Base-by-base conservation (phyloP, 768 basidiomycete species). In the Suillus alpinus region DNA sequence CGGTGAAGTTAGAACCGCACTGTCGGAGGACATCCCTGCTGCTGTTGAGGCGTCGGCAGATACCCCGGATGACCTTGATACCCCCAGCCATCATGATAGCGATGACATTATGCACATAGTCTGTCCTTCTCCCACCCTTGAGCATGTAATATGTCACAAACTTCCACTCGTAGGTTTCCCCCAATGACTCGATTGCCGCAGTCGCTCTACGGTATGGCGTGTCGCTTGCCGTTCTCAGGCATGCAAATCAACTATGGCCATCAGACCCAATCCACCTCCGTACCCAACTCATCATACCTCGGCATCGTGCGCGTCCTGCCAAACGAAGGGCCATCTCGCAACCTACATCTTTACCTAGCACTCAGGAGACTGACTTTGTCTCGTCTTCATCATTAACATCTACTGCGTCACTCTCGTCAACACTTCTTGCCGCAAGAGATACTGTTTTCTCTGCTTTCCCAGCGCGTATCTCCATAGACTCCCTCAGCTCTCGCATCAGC, bases 231-330 rank as follows among this genome's bases (percentile, higher is more conserved):
- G 88, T 90, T 14, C 82, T 99, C 13, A 88, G 95, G 52, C 82
- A 87, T 66, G 87, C 88, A 52, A 99, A 99, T 73, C 92, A 95
- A 65, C 79, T 99, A 8, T 99, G 97, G 97, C 73, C 93, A 6
- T 89, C 92, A 7, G 97, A 98, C 71, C 83, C 93, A 1, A 91
- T 99, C 50, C 93, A 96, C 75, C 82, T 95, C 37, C 89, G 95
- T 32, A 86, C 86, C 50, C 79, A 85, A 6, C 84, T 97, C 39
- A 87, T 91, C 67, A 88, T 98, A 59, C 94, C 95, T 0, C 65
- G 56, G 1, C 63, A 66, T 23, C 43, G 70, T 39, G 16, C 44
- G 4, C 58, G 52, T 46, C 62, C 41, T 10, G 6, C 40, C 5
- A 60, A 62, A 37, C 49, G 23, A 29, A 73, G 44, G 39, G 31